Evolutionary conservation across 2,329 filamentous ascomycete species (phyloP).

Genomic region (Colletotrichum sp.): DNA sequence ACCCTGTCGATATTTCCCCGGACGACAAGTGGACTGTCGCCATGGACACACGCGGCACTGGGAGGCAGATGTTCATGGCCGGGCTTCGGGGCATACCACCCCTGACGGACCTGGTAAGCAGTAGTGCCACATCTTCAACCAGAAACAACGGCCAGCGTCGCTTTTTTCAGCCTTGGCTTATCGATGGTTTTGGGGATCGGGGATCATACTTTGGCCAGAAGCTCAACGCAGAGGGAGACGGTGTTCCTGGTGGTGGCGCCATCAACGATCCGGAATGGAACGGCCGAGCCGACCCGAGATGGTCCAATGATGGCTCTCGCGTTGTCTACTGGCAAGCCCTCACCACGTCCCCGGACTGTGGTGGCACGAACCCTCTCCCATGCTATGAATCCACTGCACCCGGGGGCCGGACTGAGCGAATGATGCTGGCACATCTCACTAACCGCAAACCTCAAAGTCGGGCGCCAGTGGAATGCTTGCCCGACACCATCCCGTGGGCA

Average conservation of each 20-base stretch:
- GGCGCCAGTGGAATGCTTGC: conserved; percentile 12
- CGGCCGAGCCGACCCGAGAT: conserved; percentile 43
- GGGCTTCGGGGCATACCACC: conserved; percentile 42
- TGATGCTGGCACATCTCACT: conserved; percentile 43
- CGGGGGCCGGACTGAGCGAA: conserved; percentile 37
- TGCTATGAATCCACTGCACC: conserved; percentile 41
- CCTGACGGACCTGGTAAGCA: conserved; percentile 34
- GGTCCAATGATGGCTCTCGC: conserved; percentile 39
- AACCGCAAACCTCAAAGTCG: conserved; percentile 30
- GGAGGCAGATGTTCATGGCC: conserved; percentile 39
- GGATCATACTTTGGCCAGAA: conserved; percentile 43
- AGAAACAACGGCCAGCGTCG: conserved; percentile 45
- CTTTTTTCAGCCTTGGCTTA: conserved; percentile 46
- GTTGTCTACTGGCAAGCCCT: conserved; percentile 45
- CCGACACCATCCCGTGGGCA: background rate
- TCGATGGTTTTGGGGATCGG: conserved; percentile 45
- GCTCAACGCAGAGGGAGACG: conserved; percentile 37
- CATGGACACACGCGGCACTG: conserved; percentile 41
- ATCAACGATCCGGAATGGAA: conserved; percentile 49
- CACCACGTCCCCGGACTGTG: conserved; percentile 40
- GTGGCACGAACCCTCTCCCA: conserved; percentile 40
- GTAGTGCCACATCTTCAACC: conserved; percentile 34
- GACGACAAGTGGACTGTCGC: conserved; percentile 42
- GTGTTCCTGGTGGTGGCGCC: conserved; percentile 27
- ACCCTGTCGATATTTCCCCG: conserved; percentile 41